Percentiles rank a stretch among this genome's conserved stretches.
phyloP scores from a whole-genome alignment of 306 rosid species.

The Dryas octopetala region DNA sequence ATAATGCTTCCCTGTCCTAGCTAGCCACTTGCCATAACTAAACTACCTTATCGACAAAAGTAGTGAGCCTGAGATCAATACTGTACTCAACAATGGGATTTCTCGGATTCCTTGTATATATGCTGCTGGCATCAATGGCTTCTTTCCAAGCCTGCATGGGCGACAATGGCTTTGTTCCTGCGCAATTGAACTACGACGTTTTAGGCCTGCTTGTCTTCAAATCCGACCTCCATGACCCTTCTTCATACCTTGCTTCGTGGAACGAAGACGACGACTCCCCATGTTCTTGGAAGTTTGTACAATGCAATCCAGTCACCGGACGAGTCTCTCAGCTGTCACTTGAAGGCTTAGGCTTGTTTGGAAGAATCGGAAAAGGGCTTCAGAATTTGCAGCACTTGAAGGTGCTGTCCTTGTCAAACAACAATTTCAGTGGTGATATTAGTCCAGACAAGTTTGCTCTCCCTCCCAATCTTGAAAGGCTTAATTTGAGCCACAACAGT shows the following conservation, averaged over 20 bases:
- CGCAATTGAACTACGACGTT: constrained; percentile 71
- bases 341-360: constrained; percentile 55
- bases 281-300: constrained; percentile 66
- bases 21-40: neutral
- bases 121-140: neutral
- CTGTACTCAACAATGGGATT: constrained; percentile 9
- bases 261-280: constrained; percentile 75
- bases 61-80: neutral
- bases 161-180: constrained; percentile 18
- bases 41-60: neutral
- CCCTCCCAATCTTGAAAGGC: constrained; percentile 40
- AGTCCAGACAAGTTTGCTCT: constrained; percentile 55
- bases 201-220: constrained; percentile 86
- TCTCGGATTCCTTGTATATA: neutral
- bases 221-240: constrained; percentile 75
- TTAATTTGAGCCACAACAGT: constrained; percentile 67
- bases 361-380: constrained; percentile 78
- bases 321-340: constrained; percentile 61
- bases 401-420: constrained; percentile 63
- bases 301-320: constrained; percentile 52
- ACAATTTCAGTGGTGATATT: constrained; percentile 55
- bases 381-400: constrained; percentile 60
- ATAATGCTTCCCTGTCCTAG: neutral
- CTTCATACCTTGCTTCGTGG: constrained; percentile 68
- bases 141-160: constrained; percentile 22